Evolutionary conservation across 768 basidiomycete genomes (phyloP), one percentile per base, ranked within the genome.

Genomic region (Fomitopsis pulvina): DNA sequence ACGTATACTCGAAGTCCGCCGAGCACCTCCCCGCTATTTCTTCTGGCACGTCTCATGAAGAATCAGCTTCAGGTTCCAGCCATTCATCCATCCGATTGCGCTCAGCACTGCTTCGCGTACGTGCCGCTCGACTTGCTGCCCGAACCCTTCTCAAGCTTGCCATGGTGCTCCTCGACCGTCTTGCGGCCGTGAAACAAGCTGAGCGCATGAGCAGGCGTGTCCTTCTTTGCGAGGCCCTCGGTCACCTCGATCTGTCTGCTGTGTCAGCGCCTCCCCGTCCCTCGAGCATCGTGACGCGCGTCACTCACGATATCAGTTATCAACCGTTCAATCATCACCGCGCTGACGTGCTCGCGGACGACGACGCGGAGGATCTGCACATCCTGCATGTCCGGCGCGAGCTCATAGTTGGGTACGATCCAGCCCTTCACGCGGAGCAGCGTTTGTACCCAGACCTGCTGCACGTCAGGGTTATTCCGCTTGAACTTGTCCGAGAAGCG

Each of bases 21-120:
- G n/a, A n/a, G n/a, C n/a, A n/a, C n/a, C n/a, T n/a, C n/a, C n/a
- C n/a, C n/a, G n/a, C n/a, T n/a, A n/a, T n/a, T n/a, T n/a, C n/a
- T n/a, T n/a, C n/a, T n/a, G n/a, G n/a, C n/a, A n/a, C n/a, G n/a
- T n/a, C n/a, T n/a, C n/a, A n/a, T n/a, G n/a, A n/a, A n/a, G n/a
- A n/a, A n/a, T n/a, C n/a, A n/a, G n/a, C n/a, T n/a, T n/a, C n/a
- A n/a, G n/a, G n/a, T n/a, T n/a, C n/a, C n/a, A n/a, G n/a, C n/a
- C n/a, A 21, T 11, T 9, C 22, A 11, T 10, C 27, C 9, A 21
- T 14, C 43, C 24, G 8, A 10, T 4, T 21, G 48, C 38, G 38
- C 43, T 71, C 69, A 88, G 63, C 86, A 88, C 16, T 78, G 67
- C 59, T 80, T 85, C 41, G 85, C 74, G 60, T 77, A 87, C 2